These are phyloP conservation scores for Cystobasidium sp. DNA, from an alignment of 1,284 basidiomycete genomes.

Conservation along the genomic window DNA sequence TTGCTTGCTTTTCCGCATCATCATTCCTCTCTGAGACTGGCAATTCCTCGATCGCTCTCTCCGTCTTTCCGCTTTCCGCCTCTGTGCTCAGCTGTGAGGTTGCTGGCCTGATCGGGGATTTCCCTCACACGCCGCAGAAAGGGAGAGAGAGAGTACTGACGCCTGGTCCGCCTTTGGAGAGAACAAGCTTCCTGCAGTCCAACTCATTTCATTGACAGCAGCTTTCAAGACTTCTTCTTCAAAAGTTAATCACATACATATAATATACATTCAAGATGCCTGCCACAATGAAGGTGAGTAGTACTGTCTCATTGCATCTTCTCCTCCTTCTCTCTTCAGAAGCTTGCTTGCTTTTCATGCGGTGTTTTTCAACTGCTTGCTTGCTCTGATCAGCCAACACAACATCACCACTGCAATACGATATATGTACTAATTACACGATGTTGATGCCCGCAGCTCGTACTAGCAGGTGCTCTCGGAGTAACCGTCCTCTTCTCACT, in stretches of 20 bases:
- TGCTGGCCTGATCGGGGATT: constrained; percentile 15
- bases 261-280: not conserved
- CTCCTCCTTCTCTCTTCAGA: not conserved
- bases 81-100: no score
- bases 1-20: not conserved
- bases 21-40: no score
- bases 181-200: not conserved
- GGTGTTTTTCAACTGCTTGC: constrained; percentile 15
- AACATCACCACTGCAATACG: not conserved
- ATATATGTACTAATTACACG: not conserved
- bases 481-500: constrained; percentile 50
- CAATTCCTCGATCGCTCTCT: no score
- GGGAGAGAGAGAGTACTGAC: no score
- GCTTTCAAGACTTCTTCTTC: not conserved
- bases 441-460: constrained; percentile 35
- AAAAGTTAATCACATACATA: no score
- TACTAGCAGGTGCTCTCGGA: constrained; percentile 47
- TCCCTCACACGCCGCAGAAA: no score
- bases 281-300: constrained; percentile 21
- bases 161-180: no score
- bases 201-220: no score
- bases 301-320: not conserved
- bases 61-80: no score
- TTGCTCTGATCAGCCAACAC: not conserved
- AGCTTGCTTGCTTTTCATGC: not conserved